Base-by-base conservation (phyloP, 2,329 filamentous ascomycete species). In the Colletotrichum gloeosporioides region DNA sequence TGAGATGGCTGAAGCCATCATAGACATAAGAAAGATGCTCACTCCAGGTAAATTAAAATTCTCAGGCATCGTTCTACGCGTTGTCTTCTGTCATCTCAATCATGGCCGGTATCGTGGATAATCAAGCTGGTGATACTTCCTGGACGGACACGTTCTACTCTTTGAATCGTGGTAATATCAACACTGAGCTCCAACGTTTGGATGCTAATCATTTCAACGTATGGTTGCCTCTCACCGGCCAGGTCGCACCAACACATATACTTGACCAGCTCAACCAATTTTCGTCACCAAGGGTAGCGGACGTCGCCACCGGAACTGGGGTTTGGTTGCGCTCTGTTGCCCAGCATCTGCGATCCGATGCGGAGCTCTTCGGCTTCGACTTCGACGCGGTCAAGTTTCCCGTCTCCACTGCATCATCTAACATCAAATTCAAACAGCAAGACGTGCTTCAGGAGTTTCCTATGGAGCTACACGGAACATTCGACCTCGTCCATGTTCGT, bases 131-230 rank as follows among this genome's bases (percentile, higher is more conserved):
- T 25, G 44, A 53, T 25, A 12, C n/a, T n/a, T 29, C 55, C 12
- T 59, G 55, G 55, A 59, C 55, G 9, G 55, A 59, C 55, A 59
- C 55, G n/a, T 29, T 59, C 55, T 59, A 59, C 55, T 59, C 55
- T 0, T 29, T 59, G 55, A 59, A 59, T 29, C 22, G 55, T 29
- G 55, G 55, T 0, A 27, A 29, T 27, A 25, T 29, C 4, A 15
- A 59, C 5, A 16, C 25, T 0, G 55, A 59, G 27, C 55, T 59
- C 55, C 22, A 29, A 59, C 55, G 55, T 16, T 25, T 59, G 25
- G 27, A 59, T 29, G 8, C 55, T 12, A 59, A 59, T 29, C 55
- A 59, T 4, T 59, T 29, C 27, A 59, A 59, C 16, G 55, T 59
- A 10, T 59, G 55, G 55, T 9, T 59, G 55, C 55, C 55, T 12